These are phyloP conservation scores for Ramalina intermedia DNA, from an alignment of 495 filamentous ascomycete species.

Conservation along the genomic window DNA sequence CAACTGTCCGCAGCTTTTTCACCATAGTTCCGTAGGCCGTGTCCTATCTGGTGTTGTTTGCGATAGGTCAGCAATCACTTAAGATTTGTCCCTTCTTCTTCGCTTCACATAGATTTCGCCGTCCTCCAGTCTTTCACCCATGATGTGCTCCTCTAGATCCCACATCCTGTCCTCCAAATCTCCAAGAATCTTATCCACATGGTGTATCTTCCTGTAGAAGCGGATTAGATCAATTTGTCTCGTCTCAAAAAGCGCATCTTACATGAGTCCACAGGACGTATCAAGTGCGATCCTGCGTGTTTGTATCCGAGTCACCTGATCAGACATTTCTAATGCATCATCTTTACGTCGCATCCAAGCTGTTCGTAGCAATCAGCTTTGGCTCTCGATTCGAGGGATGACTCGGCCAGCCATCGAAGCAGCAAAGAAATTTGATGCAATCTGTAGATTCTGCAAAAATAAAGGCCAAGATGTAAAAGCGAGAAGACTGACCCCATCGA, in stretches of 20 bases:
- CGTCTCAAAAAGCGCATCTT: not conserved
- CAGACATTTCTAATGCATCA: conserved; percentile 10
- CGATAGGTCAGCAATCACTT: too few species aligned
- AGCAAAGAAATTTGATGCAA: too few species aligned
- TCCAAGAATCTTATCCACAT: conserved; percentile 10
- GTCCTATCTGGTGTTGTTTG: too few species aligned
- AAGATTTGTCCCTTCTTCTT: not conserved
- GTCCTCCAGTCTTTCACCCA: conserved; percentile 14
- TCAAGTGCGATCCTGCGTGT: conserved; percentile 14
- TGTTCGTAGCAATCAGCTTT: not conserved
- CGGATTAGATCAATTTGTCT: not conserved
- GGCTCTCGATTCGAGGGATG: not conserved
- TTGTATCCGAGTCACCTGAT: conserved; percentile 15
- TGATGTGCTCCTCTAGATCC: conserved; percentile 14
- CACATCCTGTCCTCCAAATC: conserved; percentile 16
- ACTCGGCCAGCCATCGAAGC: not conserved
- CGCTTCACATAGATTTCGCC: conserved; percentile 14
- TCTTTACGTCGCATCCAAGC: conserved; percentile 14
- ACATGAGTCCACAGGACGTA: conserved; percentile 10
- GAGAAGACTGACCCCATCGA: conserved; percentile 2
- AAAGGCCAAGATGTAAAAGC: not conserved
- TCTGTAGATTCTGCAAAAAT: too few species aligned
- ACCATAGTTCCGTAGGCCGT: too few species aligned
- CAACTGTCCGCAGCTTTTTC: too few species aligned
- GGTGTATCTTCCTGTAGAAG: conserved; percentile 6